Evolutionary conservation across 129 eudicot species (phyloP), one percentile per base, ranked within the genome.

Genomic region (Silybum marianum): DNA sequence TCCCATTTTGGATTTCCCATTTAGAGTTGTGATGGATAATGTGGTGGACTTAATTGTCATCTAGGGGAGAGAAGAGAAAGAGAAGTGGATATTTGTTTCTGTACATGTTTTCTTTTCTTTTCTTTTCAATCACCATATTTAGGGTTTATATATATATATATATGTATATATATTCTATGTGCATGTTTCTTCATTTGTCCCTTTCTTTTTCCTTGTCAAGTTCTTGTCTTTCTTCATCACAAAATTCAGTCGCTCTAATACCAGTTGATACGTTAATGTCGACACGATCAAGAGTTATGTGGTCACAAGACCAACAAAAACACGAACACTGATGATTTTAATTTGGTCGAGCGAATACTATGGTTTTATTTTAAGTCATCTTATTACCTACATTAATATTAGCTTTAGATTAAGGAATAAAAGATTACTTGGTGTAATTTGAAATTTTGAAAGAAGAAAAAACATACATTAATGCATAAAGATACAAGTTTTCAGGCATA

Each of bases 1-100:
- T 7, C 73, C 82, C 24, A 77, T 54, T 62, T 51, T 32, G 74
- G 82, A 77, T 81, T 76, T 76, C 62, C 48, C 42, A 34, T 54
- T 71, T 76, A 39, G 73, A 44, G 82, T 46, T 81, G 79, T 77
- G 58, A 39, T 83, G 30, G 38, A 65, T 81, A 62, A 73, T 58
- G 66, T 18, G 66, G 23, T 58, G 66, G 39, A 77, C 78, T 83
- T 73, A 83, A 77, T 40, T 77, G 75, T 83, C 82, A 83, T 83
- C 82, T 78, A 75, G 62, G 86, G 82, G 77, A 8, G 16, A 8
- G 14, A n/a, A 48, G 14, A 19, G 16, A n/a, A 54, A 54, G 65
- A 54, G 67, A 77, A 75, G 70, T 72, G 69, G 82, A 42, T 83
- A 83, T 72, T 71, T 77, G 42, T 71, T 7, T 60, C 9, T 77